phyloP scores from a whole-genome alignment of 1,284 basidiomycete species.

The Acaromyces ingoldii region DNA sequence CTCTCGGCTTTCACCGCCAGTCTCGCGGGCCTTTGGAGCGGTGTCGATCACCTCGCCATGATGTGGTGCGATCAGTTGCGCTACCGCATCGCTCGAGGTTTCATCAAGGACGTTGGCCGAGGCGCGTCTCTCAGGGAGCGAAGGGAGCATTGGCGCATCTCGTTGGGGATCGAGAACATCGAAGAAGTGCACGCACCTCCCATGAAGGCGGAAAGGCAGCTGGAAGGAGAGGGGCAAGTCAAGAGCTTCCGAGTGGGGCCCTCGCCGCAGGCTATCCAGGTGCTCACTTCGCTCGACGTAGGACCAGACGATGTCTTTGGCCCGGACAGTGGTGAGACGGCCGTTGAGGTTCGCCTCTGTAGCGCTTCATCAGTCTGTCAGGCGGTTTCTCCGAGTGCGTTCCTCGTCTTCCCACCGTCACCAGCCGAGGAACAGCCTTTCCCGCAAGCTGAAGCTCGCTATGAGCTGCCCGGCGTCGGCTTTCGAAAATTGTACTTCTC shows the following conservation, averaged over 20 bases:
- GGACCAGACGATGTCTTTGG: slow-evolving; percentile 26
- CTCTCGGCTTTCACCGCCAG: slow-evolving; percentile 66
- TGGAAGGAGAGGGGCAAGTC: not conserved
- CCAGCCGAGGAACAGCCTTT: slow-evolving; percentile 4
- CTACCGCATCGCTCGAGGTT: slow-evolving; percentile 66
- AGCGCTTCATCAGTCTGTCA: slow-evolving; percentile 9
- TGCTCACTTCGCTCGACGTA: slow-evolving; percentile 37
- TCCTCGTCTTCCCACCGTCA: slow-evolving; percentile 16
- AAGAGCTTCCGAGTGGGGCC: not conserved
- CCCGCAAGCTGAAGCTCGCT: slow-evolving; percentile 10
- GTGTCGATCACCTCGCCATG: slow-evolving; percentile 91
- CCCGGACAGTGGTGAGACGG: slow-evolving; percentile 1
- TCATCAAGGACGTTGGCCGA: slow-evolving; percentile 20
- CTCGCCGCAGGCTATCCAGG: slow-evolving; percentile 15
- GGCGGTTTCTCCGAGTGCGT: slow-evolving; percentile 7
- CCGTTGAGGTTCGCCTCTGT: slow-evolving; percentile 27
- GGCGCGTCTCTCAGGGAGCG: not conserved
- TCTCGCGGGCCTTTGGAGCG: slow-evolving; percentile 84
- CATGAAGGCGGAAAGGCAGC: not conserved
- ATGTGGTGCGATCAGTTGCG: slow-evolving; percentile 99
- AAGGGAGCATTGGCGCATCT: slow-evolving; percentile 1
- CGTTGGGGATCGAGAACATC: slow-evolving; percentile 1
- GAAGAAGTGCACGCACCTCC: not conserved
- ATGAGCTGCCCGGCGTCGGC: slow-evolving; percentile 12
- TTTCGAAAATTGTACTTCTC: too few relatives aligned